Evolutionary conservation across 352 stramenopile genomes (phyloP), one percentile per base, ranked within the genome.

Genomic region (Elongisporangium anandrum): DNA sequence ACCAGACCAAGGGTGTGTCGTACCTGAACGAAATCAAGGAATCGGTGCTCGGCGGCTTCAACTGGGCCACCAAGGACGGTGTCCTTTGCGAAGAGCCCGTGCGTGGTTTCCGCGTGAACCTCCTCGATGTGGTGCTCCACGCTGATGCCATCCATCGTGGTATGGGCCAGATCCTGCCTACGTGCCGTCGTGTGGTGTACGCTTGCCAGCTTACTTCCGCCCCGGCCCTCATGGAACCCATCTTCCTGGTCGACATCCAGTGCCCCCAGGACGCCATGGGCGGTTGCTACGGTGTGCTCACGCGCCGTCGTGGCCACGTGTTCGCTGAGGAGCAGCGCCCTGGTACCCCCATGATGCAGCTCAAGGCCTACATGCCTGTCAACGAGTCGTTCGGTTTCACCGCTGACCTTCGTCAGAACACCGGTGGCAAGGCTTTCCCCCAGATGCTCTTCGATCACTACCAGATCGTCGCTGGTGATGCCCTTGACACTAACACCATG

Each of bases 371-470:
- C 90, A 75, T 99, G 72, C 97, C 97, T 69, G 97, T 99, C 26
- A 99, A 98, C 87, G 98, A 99, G 83, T 99, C 97, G 54, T 99
- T 99, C 76, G 98, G 98, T 66, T 99, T 99, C 92, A 99, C 96
- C 54, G 95, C 93, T 57, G 96, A 98, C 71, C 84, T 99, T 52
- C 95, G 97, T 83, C 96, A 97, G 55, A 90, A 96, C 80, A 99
- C 97, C n/a, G 97, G 96, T 70, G 98, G 98, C 81, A 99, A 99
- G 92, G 98, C 97, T 45, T 99, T 99, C 95, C 97, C 97, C 50
- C 97, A 99, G 80, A 99, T 94, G 70, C 92, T 97, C 56, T 99
- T 99, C 77, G 94, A 99, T 87, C 97, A 99, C 86, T 99, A 98
- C 95, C 93, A 99, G 78, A 77, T 89, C 57, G 95, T 99, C 63